These are phyloP conservation scores for Hypoxylon sp. DNA, from an alignment of 2,329 filamentous ascomycete genomes.

Conservation along the genomic window DNA sequence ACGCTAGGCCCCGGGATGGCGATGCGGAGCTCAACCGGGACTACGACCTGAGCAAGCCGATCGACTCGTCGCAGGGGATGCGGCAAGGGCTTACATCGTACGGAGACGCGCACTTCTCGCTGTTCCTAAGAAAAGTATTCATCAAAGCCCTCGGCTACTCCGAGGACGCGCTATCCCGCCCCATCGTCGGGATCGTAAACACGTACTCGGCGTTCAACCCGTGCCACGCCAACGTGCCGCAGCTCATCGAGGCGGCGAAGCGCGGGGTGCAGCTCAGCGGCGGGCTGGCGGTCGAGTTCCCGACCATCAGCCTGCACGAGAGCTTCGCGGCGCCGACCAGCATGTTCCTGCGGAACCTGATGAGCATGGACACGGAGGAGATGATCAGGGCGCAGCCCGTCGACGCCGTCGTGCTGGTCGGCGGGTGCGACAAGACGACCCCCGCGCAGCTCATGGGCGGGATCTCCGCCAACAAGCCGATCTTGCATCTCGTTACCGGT, in stretches of 20 bases:
- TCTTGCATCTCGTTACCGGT: slow-evolving; percentile 76
- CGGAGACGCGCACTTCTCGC: slow-evolving; percentile 79
- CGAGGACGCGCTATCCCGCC: slow-evolving; percentile 76
- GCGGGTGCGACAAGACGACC: slow-evolving; percentile 79
- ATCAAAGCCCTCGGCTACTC: slow-evolving; percentile 82
- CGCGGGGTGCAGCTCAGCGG: slow-evolving; percentile 75
- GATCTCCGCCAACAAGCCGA: slow-evolving; percentile 79
- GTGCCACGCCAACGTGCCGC: slow-evolving; percentile 78
- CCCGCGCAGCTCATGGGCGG: slow-evolving; percentile 82
- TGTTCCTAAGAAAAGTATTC: slow-evolving; percentile 81
- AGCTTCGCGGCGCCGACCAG: slow-evolving; percentile 77
- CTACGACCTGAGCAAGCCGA: slow-evolving; percentile 69
- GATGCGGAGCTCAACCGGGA: slow-evolving; percentile 56
- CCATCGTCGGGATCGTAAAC: slow-evolving; percentile 81
- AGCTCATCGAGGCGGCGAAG: slow-evolving; percentile 77
- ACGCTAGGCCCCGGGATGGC: background rate
- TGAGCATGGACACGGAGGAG: slow-evolving; percentile 85
- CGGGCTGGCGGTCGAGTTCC: slow-evolving; percentile 78
- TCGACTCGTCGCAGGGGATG: slow-evolving; percentile 64
- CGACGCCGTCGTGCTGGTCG: slow-evolving; percentile 76
- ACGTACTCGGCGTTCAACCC: slow-evolving; percentile 80
- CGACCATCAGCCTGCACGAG: slow-evolving; percentile 79
- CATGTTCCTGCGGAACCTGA: slow-evolving; percentile 80
- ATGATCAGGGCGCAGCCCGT: slow-evolving; percentile 80
- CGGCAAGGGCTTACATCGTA: slow-evolving; percentile 76